These are phyloP conservation scores for Podila minutissima DNA, from an alignment of 192 early-diverging fungal species.

Conservation along the genomic window DNA sequence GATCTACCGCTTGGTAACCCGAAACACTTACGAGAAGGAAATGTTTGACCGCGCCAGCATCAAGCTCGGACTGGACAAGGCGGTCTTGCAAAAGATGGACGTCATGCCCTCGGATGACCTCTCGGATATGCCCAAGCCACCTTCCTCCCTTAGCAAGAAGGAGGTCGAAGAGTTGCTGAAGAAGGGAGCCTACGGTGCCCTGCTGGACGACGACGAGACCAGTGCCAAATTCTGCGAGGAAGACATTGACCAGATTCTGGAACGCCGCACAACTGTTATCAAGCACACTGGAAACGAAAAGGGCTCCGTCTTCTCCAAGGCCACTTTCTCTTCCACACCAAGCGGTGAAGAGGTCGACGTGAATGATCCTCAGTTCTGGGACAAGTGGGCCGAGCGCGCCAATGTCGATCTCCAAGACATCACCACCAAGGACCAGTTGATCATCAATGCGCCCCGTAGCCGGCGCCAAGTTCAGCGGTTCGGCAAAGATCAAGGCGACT, in stretches of 20 bases:
- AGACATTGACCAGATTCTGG: slow-evolving; percentile 90
- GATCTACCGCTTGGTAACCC: slow-evolving; percentile 77
- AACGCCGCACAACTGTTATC: slow-evolving; percentile 81
- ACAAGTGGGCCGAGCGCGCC: slow-evolving; percentile 84
- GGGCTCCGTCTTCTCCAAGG: slow-evolving; percentile 89
- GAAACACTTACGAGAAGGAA: slow-evolving; percentile 90
- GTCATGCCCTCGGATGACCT: slow-evolving; percentile 59
- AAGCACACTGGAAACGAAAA: slow-evolving; percentile 74
- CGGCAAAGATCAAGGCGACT: slow-evolving; percentile 51
- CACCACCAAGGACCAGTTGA: slow-evolving; percentile 66
- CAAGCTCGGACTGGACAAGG: slow-evolving; percentile 87
- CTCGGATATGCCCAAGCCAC: slow-evolving; percentile 57
- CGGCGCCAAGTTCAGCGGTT: slow-evolving; percentile 70
- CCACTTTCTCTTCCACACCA: slow-evolving; percentile 68
- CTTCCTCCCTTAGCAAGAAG: slow-evolving; percentile 71
- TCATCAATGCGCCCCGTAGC: slow-evolving; percentile 74
- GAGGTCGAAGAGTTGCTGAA: slow-evolving; percentile 89
- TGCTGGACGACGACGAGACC: slow-evolving; percentile 82
- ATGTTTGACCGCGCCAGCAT: slow-evolving; percentile 93
- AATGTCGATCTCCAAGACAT: slow-evolving; percentile 71
- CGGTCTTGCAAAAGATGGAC: slow-evolving; percentile 86
- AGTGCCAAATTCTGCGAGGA: slow-evolving; percentile 86
- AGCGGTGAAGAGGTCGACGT: slow-evolving; percentile 70
- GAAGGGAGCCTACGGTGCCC: slow-evolving; percentile 90
- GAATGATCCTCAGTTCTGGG: slow-evolving; percentile 91